Evolutionary conservation across 2,329 filamentous ascomycete genomes (phyloP), one percentile per base, ranked within the genome.

Genomic region (Talaromyces sp.): DNA sequence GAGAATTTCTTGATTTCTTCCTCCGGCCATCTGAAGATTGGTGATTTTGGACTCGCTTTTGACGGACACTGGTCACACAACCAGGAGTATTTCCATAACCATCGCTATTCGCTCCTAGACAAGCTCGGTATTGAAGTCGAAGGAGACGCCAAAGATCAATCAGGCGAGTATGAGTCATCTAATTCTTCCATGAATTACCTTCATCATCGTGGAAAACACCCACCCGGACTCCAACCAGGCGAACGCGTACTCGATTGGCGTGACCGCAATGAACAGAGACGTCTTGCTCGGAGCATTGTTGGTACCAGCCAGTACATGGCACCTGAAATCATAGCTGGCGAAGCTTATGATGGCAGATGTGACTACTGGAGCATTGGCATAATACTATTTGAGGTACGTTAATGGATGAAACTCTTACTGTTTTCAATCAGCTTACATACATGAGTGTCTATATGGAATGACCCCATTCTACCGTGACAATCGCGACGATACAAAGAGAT

Each of bases 221-320:
- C 43, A 24, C 9, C 43, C 8, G 21, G 21, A 19, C 43, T 21
- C 43, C 24, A 19, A 5, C 57, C 73, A 77, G 65, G 69, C 14
- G 82, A 85, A 63, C 77, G 79, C 27, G 78, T 92, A 55, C 75
- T 92, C 52, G 81, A 83, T 62, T 92, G 87, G 88, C 83, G 89
- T 51, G 87, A 91, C 69, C 80, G 81, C 17, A 83, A 81, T 63
- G 84, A 88, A 27, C 88, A 87, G 65, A 86, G 91, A 43, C 84
- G 84, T 35, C 83, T 91, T 35, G 93, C 93, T 1, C 85, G 87
- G 66, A 96, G 92, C 52, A 87, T 96, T 1, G 93, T 97, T 11
- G 93, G 93, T 2, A 97, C 94, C 2, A 96, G 92, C 72, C 93
- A 97, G 71, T 97, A 97, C 78, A 97, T 97, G 94, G 93, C 94